Base-by-base conservation (phyloP, 192 early-diverging fungal genomes). In the Entomortierella beljakovae region DNA sequence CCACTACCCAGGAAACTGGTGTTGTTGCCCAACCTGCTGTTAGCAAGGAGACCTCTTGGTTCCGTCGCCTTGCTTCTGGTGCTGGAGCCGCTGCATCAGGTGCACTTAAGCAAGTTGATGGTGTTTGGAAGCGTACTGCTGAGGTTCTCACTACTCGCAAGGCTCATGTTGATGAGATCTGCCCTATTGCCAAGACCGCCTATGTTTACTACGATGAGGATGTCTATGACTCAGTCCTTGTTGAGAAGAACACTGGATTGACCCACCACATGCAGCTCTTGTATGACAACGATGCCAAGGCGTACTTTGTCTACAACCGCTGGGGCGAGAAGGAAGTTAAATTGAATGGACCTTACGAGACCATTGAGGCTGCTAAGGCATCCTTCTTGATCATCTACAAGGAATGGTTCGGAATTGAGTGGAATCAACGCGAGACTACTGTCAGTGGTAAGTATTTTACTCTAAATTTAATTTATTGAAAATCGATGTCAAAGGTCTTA, bases 261-360 rank as follows among this genome's bases (percentile, higher is more conserved):
- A 73, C 56, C 61, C 56, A 73, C 18, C 26, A 53, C 23, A 61
- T 56, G 50, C 63, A 61, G 38, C 31, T 64, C 0, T 7, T 65
- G 10, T 66, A 34, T 22, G 64, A 74, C 35, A 58, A 15, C 46
- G 3, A 46, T 13, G 37, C 2, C 26, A 57, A 46, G 32, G 42
- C 10, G 7, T 61, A 61, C 50, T 69, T 37, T 33, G 37, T 68
- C 46, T 68, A 50, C 65, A 55, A 43, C 43, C 65, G 55, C 57
- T 71, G 69, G 69, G 58, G 69, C 1, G 69, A 63, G 63, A 64
- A 26, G 11, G 64, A 75, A n/a, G 66, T 61, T 64, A 61, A 66
- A 50, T 11, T 75, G 33, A 58, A 75, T 50, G 71, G 71, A 55
- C 71, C 71, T 25, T 58, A 75, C 38, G 38, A 60, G 0, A 75